These are phyloP conservation scores for Abelmoschus esculentus DNA, from an alignment of 345 rosid genomes.

Conservation along the genomic window DNA sequence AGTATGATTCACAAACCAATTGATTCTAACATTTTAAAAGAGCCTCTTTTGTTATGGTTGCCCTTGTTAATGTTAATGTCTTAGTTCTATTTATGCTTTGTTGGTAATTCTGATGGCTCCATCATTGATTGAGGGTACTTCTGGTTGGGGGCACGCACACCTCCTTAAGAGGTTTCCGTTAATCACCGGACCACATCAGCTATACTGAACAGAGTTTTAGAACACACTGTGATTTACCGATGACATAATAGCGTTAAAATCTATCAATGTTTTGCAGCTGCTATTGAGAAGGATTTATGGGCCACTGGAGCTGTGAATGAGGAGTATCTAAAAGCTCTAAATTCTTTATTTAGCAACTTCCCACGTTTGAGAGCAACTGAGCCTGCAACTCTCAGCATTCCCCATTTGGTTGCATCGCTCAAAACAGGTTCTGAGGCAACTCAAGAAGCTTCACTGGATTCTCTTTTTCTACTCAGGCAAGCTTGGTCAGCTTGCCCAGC, in stretches of 20 bases:
- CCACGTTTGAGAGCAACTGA: slow-evolving; percentile 98
- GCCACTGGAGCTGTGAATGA: slow-evolving; percentile 93
- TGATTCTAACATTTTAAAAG: neutral
- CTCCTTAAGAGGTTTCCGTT: neutral
- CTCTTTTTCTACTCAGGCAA: slow-evolving; percentile 92
- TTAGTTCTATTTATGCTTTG: neutral
- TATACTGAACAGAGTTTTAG: neutral
- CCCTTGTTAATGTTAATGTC: neutral
- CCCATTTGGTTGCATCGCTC: slow-evolving; percentile 90
- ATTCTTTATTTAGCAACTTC: slow-evolving; percentile 82
- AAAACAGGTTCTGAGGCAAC: slow-evolving; percentile 92
- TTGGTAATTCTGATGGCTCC: neutral
- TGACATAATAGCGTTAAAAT: neutral
- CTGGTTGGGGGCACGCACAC: neutral
- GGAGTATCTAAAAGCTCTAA: slow-evolving; percentile 88
- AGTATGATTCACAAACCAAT: neutral
- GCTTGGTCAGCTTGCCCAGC: slow-evolving; percentile 99
- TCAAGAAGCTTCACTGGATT: slow-evolving; percentile 97
- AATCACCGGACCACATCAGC: neutral
- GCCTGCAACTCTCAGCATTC: slow-evolving; percentile 95
- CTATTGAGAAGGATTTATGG: slow-evolving; percentile 97
- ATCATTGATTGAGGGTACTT: neutral
- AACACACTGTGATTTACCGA: neutral
- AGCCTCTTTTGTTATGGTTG: neutral
- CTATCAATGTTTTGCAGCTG: slow-evolving; percentile 55